phyloP scores from a whole-genome alignment of 441 rosid genomes.

The Flueggea neowawraea region DNA sequence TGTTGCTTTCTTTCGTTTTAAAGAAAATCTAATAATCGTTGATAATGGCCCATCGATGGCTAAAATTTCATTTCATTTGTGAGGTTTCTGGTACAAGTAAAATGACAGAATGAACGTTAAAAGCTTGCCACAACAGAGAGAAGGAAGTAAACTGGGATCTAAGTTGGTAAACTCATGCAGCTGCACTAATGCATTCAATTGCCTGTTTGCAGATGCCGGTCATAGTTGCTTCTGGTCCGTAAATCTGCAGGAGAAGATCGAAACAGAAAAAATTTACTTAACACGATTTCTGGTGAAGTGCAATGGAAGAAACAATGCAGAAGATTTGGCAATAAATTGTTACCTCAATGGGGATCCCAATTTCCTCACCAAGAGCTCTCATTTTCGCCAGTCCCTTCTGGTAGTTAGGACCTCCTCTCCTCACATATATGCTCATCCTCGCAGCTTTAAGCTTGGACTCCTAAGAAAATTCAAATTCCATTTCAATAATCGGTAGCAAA shows the following conservation, averaged over 20 bases:
- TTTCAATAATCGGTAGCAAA: background rate
- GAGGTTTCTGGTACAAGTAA: conserved; percentile 15
- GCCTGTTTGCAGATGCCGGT: conserved; percentile 97
- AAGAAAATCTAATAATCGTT: too few species aligned
- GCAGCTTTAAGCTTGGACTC: conserved; percentile 90
- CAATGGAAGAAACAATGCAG: conserved; percentile 29
- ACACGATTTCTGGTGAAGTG: background rate
- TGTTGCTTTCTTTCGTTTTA: too few species aligned
- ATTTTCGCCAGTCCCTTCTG: conserved; percentile 87
- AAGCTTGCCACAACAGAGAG: background rate
- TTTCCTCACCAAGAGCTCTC: conserved; percentile 85
- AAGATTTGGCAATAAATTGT: conserved; percentile 1
- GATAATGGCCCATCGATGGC: background rate
- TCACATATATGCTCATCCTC: conserved; percentile 83
- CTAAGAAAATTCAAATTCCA: conserved; percentile 23
- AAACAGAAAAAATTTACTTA: conserved; percentile 1
- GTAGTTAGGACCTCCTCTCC: conserved; percentile 97
- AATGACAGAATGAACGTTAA: conserved; percentile 2
- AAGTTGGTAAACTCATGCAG: conserved; percentile 42
- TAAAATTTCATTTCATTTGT: background rate
- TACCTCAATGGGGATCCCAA: conserved; percentile 93
- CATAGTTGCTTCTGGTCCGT: conserved; percentile 95
- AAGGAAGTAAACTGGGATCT: background rate
- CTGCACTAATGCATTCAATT: conserved; percentile 66
- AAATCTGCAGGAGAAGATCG: conserved; percentile 45